Evolutionary conservation across 2,329 filamentous ascomycete genomes (phyloP), one percentile per base, ranked within the genome.

Genomic region (Ceratocystis lukuohia): DNA sequence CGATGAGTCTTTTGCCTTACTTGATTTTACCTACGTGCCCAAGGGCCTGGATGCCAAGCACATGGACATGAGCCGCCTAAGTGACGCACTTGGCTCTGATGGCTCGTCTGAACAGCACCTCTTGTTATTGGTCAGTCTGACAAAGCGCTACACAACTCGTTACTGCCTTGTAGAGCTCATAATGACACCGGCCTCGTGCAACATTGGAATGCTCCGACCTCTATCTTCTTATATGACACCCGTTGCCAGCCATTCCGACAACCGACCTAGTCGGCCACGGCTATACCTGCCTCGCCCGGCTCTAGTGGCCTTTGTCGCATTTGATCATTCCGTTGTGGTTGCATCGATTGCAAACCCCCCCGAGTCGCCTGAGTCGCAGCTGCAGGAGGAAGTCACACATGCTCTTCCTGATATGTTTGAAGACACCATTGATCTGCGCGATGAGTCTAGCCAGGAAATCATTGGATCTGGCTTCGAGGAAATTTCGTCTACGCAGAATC

Each of bases 391-490:
- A 65, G 67, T 65, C 50, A 86, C 81, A 46, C 82, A 87, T 71
- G 78, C 83, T 12, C 73, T 86, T 25, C 82, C 84, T 0, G 77
- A 86, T 20, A 82, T 85, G 0, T 96, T 92, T 71, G 91, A 97
- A 74, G 94, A 99, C 74, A 85, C 89, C 1, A 80, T 99, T 45
- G 88, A 92, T 71, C 86, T 99, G 67, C 84, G 87, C 30, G 80
- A 82, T 69, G 84, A 86, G 65, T 78, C 83, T 33, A 79, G 83
- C 17, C 78, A 87, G 30, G 85, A 88, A 71, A 82, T 88, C 66
- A 76, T 87, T 17, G 83, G 83, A 3, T 86, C 83, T 12, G 84
- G 86, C 3, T 78, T 83, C 22, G 86, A 88, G 71, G 85, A 88
- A 71, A 59, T 66, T 22, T 57, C 64, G 17, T 28, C 67, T 20